Conservation (phyloP, 2,329 filamentous ascomycete species). For the Epichloe brachyelytri region DNA sequence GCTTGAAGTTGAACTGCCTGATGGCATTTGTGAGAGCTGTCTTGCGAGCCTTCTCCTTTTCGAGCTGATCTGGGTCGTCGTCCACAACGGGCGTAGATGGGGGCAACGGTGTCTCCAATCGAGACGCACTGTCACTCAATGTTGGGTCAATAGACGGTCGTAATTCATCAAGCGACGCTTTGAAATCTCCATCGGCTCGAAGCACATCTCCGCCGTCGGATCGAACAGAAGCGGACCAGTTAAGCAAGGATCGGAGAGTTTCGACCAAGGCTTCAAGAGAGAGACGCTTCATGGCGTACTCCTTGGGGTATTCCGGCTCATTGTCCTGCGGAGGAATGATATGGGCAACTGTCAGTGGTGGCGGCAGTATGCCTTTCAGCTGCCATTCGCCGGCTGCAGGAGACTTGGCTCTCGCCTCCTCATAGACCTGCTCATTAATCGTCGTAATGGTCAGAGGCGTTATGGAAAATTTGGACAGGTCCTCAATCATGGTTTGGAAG, state of each 20-base stretch:
- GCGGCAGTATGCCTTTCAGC: constrained; percentile 70
- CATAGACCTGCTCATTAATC: constrained; percentile 72
- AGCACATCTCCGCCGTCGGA: constrained; percentile 35
- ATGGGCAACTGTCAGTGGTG: constrained; percentile 68
- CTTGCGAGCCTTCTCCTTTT: constrained; percentile 87
- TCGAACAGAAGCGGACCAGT: constrained; percentile 63
- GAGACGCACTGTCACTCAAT: constrained; percentile 45
- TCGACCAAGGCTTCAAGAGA: constrained; percentile 82
- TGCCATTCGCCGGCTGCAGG: constrained; percentile 66
- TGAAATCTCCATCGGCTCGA: constrained; percentile 21
- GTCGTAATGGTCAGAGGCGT: constrained; percentile 62
- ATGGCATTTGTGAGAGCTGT: constrained; percentile 84
- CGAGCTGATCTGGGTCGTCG: constrained; percentile 87
- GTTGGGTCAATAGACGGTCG: constrained; percentile 58
- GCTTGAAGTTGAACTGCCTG: constrained; percentile 93
- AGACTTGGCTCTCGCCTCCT: constrained; percentile 58
- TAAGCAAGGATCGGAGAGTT: constrained; percentile 76
- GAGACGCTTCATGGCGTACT: constrained; percentile 83
- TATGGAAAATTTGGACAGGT: constrained; percentile 77
- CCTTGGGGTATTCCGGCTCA: constrained; percentile 66
- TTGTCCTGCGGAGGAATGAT: constrained; percentile 47
- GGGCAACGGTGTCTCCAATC: constrained; percentile 41
- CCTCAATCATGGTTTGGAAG: constrained; percentile 89
- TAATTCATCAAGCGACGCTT: constrained; percentile 32
- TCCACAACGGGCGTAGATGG: constrained; percentile 60